These are phyloP conservation scores for Calocera cornea DNA, from an alignment of 768 basidiomycete species.

Conservation along the genomic window DNA sequence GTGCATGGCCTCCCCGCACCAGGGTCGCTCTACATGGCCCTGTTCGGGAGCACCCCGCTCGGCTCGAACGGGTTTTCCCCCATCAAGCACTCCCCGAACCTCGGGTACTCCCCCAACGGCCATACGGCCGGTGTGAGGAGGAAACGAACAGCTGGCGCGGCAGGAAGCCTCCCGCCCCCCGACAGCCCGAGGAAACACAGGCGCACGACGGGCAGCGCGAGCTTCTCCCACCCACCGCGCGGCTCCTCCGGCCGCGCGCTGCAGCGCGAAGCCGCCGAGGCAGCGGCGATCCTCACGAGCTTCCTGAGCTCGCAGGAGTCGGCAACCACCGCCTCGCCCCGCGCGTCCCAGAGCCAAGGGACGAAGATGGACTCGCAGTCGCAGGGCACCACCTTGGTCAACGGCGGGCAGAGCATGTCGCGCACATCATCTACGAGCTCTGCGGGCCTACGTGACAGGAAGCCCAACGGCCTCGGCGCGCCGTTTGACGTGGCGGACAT, in stretches of 20 bases:
- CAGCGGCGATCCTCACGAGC: not conserved
- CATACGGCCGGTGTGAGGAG: not conserved
- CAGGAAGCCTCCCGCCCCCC: not conserved
- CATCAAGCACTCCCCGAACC: not conserved
- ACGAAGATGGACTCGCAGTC: not conserved
- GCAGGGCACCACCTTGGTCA: not conserved
- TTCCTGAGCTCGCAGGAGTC: not conserved
- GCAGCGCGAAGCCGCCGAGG: not conserved
- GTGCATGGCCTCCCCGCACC: not conserved
- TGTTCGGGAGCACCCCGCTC: not conserved
- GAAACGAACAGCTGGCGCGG: not conserved
- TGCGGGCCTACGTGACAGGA: not conserved
- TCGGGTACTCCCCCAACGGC: not conserved
- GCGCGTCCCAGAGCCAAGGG: not conserved
- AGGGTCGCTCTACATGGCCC: conserved; percentile 1
- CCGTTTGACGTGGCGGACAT: not conserved
- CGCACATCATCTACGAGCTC: not conserved
- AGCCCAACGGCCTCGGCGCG: not conserved
- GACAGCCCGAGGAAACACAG: not conserved
- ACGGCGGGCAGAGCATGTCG: not conserved
- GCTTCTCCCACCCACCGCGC: conserved; percentile 1
- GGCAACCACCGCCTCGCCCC: not conserved
- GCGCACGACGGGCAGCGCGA: not conserved
- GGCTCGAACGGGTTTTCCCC: not conserved
- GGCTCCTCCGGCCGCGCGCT: not conserved